These are phyloP conservation scores for Blepharisma stoltei DNA, from an alignment of 73 alveolate species.

Conservation along the genomic window DNA sequence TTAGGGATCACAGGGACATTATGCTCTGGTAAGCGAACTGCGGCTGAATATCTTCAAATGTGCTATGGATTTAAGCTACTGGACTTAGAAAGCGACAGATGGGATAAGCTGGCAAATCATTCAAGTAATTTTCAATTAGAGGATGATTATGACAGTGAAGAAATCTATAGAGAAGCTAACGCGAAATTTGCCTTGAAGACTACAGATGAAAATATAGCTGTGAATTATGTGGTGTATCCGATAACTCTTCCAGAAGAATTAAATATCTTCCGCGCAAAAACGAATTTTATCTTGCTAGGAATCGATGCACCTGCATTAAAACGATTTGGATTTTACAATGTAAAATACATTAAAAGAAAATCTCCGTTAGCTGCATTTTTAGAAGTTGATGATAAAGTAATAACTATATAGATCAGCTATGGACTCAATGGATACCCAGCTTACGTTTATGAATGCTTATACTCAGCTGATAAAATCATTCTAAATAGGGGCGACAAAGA, in stretches of 20 bases:
- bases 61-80: constrained; percentile 38
- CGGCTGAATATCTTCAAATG: constrained; percentile 41
- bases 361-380: constrained; percentile 34
- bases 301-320: constrained; percentile 52
- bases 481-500: constrained; percentile 34
- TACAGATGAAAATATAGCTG: background rate
- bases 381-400: constrained; percentile 45
- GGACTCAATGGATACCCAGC: constrained; percentile 34
- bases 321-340: constrained; percentile 41
- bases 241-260: constrained; percentile 38
- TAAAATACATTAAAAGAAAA: constrained; percentile 34
- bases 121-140: background rate
- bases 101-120: background rate
- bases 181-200: background rate
- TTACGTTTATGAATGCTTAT: constrained; percentile 30
- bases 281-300: constrained; percentile 43
- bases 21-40: constrained; percentile 45
- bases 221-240: constrained; percentile 55
- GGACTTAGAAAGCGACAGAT: constrained; percentile 30
- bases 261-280: constrained; percentile 33
- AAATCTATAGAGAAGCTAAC: constrained; percentile 17
- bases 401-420: constrained; percentile 26
- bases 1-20: constrained; percentile 54
- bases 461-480: constrained; percentile 38
- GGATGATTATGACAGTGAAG: constrained; percentile 9